A percentile compares a stretch with the other conserved stretches of the same genome.
Evolutionary conservation across 768 basidiomycete species (phyloP).

Genomic region (Ramaria rubella): DNA sequence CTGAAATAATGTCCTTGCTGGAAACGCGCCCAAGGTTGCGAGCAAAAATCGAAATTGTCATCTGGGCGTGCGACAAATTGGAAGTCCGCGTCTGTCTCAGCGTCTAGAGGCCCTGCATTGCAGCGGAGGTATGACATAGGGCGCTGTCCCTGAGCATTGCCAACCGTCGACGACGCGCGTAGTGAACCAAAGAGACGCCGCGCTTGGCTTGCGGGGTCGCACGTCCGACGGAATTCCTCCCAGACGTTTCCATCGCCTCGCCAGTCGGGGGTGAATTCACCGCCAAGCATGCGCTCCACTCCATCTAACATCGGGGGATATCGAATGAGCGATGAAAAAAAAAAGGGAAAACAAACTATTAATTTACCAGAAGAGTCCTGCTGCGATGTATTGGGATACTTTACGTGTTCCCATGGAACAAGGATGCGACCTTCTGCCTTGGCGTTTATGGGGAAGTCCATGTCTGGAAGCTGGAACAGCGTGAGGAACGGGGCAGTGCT

Average conservation of each 20-base stretch:
- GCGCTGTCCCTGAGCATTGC: constrained; percentile 5
- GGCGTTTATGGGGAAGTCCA: constrained; percentile 92
- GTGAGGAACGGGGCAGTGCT: neutral
- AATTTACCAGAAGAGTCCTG: constrained; percentile 30
- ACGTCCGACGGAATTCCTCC: constrained; percentile 93
- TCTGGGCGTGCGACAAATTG: constrained; percentile 56
- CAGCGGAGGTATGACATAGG: constrained; percentile 20
- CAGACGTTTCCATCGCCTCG: constrained; percentile 75
- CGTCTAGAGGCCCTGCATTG: constrained; percentile 7
- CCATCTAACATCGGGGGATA: neutral
- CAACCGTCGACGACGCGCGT: constrained; percentile 36
- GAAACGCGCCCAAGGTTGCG: constrained; percentile 74
- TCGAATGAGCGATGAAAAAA: constrained; percentile 1
- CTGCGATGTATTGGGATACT: constrained; percentile 61
- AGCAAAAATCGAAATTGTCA: constrained; percentile 71
- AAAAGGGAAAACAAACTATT: neutral
- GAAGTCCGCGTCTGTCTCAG: constrained; percentile 48
- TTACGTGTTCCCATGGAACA: constrained; percentile 85
- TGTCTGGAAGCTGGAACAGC: constrained; percentile 67
- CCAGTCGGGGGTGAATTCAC: constrained; percentile 79
- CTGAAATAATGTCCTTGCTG: constrained; percentile 95
- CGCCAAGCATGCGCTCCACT: constrained; percentile 43
- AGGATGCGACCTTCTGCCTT: constrained; percentile 91
- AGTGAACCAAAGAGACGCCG: constrained; percentile 78
- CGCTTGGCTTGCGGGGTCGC: constrained; percentile 69